Base-by-base conservation (phyloP, 164 flowering plant species). In the Annona squamosa region DNA sequence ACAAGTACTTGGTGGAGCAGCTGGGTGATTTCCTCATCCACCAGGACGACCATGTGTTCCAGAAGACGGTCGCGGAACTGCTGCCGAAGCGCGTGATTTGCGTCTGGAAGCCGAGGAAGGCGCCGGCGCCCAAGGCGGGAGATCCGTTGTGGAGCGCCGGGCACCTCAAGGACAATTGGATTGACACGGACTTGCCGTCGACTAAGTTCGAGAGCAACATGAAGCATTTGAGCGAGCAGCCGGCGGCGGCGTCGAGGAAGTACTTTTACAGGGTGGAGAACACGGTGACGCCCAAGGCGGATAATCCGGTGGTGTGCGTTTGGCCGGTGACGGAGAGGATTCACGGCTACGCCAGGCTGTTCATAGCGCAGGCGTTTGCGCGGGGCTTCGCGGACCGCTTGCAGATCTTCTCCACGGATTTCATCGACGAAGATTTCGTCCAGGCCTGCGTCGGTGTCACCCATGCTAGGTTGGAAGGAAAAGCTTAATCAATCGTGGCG, bases 231-330 rank as follows among this genome's bases (percentile, higher is more conserved):
- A 78, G 81, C 1, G 85, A 93, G 82, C 99, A 95, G 74, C 84
- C 71, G 4, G 87, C 97, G 2, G 86, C 78, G 42, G 56, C 87
- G 0, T 59, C 76, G 0, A 75, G 99, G 85, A 95, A 88, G 71
- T 90, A 62, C 85, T 95, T 95, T 68, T 95, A 95, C 77, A 74
- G 97, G 81, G 98, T 93, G 66, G 99, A 95, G 85, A 95, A 95
- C 63, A 95, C 99, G 1, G 96, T 87, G 2, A 95, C 98, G 3
- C 98, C 99, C 0, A 85, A 90, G 77, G 85, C 96, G 0, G 96
- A 93, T 73, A 91, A 95, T 69, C 99, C 94, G 3, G 76, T 92
- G 0, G 70, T 95, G 71, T 91, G 94, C 67, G 98, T 95, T 7
- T 80, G 71, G 72, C 92, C 97, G 0, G 98, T 95, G 59, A 90